These are phyloP conservation scores for Candida quercuum DNA, from an alignment of 805 yeast genomes.

Conservation along the genomic window DNA sequence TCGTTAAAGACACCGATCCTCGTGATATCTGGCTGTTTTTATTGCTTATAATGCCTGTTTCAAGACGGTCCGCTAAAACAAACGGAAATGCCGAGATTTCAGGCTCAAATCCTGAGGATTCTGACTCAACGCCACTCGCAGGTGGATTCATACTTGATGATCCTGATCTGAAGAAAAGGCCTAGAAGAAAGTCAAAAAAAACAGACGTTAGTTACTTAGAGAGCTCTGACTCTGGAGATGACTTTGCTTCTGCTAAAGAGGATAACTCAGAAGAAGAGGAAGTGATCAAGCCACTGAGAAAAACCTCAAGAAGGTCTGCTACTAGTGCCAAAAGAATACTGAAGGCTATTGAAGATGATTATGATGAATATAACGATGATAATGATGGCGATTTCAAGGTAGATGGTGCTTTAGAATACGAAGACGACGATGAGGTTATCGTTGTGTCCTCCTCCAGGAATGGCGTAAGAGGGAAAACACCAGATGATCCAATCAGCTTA, in stretches of 20 bases:
- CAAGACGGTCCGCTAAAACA: too few species aligned
- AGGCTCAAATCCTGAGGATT: background rate
- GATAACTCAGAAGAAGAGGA: background rate
- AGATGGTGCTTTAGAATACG: conserved; percentile 19
- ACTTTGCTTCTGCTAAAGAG: background rate
- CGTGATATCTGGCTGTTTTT: too few species aligned
- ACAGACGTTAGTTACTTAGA: conserved; percentile 3
- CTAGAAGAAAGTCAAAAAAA: background rate
- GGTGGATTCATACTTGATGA: conserved; percentile 25
- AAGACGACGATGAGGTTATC: conserved; percentile 24
- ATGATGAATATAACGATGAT: conserved; percentile 27
- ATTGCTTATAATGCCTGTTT: too few species aligned
- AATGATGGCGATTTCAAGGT: conserved; percentile 21
- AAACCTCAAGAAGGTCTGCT: conserved; percentile 23
- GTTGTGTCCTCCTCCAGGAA: conserved; percentile 5
- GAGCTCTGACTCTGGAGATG: conserved; percentile 8
- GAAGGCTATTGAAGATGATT: conserved; percentile 26
- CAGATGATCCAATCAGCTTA: conserved; percentile 13
- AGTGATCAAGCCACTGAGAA: conserved; percentile 1
- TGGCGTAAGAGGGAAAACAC: conserved; percentile 9
- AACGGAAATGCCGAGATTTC: too few species aligned
- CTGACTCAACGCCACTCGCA: conserved; percentile 4
- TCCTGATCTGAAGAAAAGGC: conserved; percentile 16
- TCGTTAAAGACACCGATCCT: too few species aligned
- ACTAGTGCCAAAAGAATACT: conserved; percentile 22